Evolutionary conservation across 371 early-diverging fungal genomes (phyloP).

Genomic region (Aphelidium insulamus): DNA sequence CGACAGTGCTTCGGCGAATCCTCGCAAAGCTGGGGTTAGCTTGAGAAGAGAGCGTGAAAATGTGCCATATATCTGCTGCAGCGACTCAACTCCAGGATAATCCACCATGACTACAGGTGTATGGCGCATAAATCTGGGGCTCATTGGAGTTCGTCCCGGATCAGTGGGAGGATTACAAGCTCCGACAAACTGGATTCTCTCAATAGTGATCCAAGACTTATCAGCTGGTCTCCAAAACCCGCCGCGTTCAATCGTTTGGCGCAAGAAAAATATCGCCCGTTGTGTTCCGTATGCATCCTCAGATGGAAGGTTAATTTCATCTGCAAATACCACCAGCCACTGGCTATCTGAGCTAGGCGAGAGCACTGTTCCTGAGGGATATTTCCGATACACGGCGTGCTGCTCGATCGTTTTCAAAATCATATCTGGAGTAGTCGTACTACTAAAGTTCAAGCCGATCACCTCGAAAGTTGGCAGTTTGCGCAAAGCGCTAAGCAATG

Average conservation of each 20-base stretch:
- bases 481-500: conserved; percentile 82
- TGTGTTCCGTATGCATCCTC: conserved; percentile 93
- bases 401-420: conserved; percentile 92
- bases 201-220: conserved; percentile 76
- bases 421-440: conserved; percentile 87
- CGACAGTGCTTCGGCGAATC: conserved; percentile 77
- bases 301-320: conserved; percentile 95
- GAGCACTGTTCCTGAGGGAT: conserved; percentile 70
- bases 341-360: conserved; percentile 64
- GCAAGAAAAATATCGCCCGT: conserved; percentile 83
- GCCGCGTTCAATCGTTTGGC: conserved; percentile 83
- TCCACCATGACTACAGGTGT: conserved; percentile 94
- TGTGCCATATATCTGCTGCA: conserved; percentile 87
- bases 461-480: conserved; percentile 89
- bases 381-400: conserved; percentile 91
- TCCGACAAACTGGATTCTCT: conserved; percentile 94
- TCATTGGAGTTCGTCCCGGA: conserved; percentile 88
- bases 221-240: conserved; percentile 89
- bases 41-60: conserved; percentile 83
- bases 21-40: conserved; percentile 72
- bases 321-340: conserved; percentile 96
- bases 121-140: conserved; percentile 87
- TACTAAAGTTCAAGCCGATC: conserved; percentile 92
- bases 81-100: conserved; percentile 81
- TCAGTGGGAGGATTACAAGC: conserved; percentile 99